Evolutionary conservation across 768 basidiomycete species (phyloP).

Genomic region (Leucosporidium creatinivorum): DNA sequence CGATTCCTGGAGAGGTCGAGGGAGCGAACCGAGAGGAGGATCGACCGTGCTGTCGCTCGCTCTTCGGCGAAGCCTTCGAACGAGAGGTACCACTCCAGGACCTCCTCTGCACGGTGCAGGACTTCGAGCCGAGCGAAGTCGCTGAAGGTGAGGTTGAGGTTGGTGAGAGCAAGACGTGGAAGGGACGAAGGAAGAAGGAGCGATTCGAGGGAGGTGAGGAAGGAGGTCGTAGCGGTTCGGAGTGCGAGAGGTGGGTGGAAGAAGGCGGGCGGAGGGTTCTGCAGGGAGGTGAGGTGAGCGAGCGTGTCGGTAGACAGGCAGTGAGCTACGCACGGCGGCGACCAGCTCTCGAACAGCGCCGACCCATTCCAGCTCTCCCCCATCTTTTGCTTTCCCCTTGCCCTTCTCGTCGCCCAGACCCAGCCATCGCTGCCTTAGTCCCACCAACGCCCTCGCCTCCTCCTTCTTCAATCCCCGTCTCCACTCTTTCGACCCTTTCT

Average conservation of each 20-base stretch:
- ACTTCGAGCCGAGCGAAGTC: not conserved
- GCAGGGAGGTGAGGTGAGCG: not conserved
- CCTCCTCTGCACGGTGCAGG: not conserved
- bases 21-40: conserved; percentile 1
- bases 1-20: conserved; percentile 21
- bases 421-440: conserved; percentile 15
- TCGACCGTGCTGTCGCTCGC: not conserved
- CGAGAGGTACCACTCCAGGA: conserved; percentile 17
- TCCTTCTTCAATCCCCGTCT: conserved; percentile 2
- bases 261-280: conserved; percentile 13
- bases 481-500: not conserved
- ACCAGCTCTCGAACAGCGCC: not conserved
- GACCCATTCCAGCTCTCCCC: conserved; percentile 10
- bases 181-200: conserved; percentile 19
- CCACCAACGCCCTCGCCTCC: conserved; percentile 20
- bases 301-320: fast-evolving
- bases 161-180: conserved; percentile 15
- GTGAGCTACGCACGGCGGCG: not conserved
- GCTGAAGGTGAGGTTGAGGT: not conserved
- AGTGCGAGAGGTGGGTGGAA: not conserved
- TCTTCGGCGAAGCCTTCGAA: not conserved
- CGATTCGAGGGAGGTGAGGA: conserved; percentile 22
- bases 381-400: conserved; percentile 5
- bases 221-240: not conserved
- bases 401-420: not conserved